Conservation (phyloP, 176 grass and related monocot genomes). For the Aegilops umbellulata region DNA sequence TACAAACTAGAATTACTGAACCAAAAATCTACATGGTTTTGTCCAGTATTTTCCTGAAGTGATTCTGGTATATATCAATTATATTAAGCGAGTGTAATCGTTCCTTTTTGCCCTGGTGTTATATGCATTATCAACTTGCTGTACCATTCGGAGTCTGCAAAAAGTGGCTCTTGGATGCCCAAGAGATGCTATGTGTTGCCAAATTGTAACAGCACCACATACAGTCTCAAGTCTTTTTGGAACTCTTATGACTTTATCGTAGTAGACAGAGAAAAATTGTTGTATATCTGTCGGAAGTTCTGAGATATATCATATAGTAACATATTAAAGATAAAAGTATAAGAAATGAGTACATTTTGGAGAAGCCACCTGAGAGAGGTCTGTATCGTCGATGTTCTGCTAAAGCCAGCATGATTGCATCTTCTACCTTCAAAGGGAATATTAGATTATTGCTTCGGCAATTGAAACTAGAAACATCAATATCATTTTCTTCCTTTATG, state of each 20-base stretch:
- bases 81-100: neutral
- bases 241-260: slow-evolving; percentile 10
- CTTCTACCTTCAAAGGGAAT: slow-evolving; percentile 80
- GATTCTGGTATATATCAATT: neutral
- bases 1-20: neutral
- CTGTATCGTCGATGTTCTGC: slow-evolving; percentile 67
- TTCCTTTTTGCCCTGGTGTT: neutral
- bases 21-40: neutral
- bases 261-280: neutral
- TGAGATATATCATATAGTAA: slow-evolving; percentile 28
- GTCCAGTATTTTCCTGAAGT: neutral
- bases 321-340: slow-evolving; percentile 46
- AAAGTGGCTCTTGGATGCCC: neutral
- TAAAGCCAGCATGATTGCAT: slow-evolving; percentile 84
- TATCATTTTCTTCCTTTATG: slow-evolving; percentile 6
- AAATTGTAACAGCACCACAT: neutral
- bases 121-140: neutral
- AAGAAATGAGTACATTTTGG: slow-evolving; percentile 64
- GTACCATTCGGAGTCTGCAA: neutral
- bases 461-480: slow-evolving; percentile 20
- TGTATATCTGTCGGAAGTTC: neutral
- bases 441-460: slow-evolving; percentile 13
- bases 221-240: neutral
- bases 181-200: slow-evolving; percentile 2
- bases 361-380: slow-evolving; percentile 75